Evolutionary conservation across 106 monocot species (phyloP).

Genomic region (Phalaenopsis aphrodite): DNA sequence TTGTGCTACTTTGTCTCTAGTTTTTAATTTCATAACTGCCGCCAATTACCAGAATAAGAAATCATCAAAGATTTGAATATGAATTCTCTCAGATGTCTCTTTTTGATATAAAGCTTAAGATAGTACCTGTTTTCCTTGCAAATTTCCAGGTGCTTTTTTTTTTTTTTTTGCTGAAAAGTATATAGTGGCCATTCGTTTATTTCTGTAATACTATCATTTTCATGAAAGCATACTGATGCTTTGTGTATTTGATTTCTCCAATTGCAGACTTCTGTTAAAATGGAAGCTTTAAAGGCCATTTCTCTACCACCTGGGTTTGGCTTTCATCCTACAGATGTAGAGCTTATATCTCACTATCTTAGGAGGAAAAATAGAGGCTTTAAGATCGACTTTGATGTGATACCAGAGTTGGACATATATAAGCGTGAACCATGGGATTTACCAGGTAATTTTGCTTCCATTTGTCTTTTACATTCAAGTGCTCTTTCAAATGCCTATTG

Average conservation of each 20-base stretch:
- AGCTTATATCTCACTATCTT: conserved; percentile 68
- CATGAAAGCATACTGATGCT: neutral
- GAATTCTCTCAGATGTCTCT: too few relatives aligned
- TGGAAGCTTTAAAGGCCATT: conserved; percentile 24
- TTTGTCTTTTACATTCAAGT: too few relatives aligned
- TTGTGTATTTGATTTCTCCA: neutral
- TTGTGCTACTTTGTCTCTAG: too few relatives aligned
- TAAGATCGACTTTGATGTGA: conserved; percentile 44
- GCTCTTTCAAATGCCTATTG: too few relatives aligned
- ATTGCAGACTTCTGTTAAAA: conserved; percentile 14
- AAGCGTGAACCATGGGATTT: conserved; percentile 85
- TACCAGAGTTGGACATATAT: conserved; percentile 79
- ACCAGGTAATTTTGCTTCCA: conserved; percentile 46
- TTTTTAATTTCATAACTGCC: too few relatives aligned
- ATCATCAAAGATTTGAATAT: too few relatives aligned
- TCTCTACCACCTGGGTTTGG: conserved; percentile 58
- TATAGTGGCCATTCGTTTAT: neutral
- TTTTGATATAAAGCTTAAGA: too few relatives aligned
- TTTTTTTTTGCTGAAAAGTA: neutral
- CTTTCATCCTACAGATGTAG: conserved; percentile 69
- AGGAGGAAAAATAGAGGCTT: conserved; percentile 48
- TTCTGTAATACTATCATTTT: neutral
- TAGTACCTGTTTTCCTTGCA: too few relatives aligned
- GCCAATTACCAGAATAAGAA: too few relatives aligned
- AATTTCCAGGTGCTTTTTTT: neutral